These are phyloP conservation scores for Mimosa pudica DNA, from an alignment of 306 rosid genomes.

Conservation along the genomic window DNA sequence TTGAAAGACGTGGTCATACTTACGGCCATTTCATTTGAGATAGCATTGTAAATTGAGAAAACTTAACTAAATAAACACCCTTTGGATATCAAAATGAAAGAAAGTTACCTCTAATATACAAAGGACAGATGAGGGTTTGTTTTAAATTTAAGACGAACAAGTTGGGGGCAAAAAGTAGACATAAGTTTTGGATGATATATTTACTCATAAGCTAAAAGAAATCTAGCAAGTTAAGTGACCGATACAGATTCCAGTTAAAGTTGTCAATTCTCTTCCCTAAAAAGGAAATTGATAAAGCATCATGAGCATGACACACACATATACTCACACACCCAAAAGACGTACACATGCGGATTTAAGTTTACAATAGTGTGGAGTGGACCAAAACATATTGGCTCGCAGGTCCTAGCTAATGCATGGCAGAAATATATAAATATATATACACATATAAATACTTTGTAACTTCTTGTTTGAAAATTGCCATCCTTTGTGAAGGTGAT, in stretches of 20 bases:
- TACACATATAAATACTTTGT: conserved; percentile 20
- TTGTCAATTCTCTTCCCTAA: too few species aligned
- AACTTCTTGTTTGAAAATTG: not conserved
- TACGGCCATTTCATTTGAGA: not conserved
- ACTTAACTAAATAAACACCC: too few species aligned
- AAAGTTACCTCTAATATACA: too few species aligned
- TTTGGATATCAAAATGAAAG: too few species aligned
- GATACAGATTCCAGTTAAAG: too few species aligned
- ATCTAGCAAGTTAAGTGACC: too few species aligned
- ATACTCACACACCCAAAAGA: not conserved
- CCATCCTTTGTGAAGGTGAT: conserved; percentile 4
- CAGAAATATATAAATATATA: not conserved
- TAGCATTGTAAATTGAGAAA: not conserved
- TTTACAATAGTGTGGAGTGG: not conserved
- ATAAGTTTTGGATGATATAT: too few species aligned
- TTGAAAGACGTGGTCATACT: not conserved
- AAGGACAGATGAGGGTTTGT: too few species aligned
- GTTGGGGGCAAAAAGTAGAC: too few species aligned
- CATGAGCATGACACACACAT: not conserved
- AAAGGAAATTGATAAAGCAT: too few species aligned
- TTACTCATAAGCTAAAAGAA: too few species aligned
- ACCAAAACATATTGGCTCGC: not conserved
- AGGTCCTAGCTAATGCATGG: not conserved
- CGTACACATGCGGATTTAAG: not conserved
- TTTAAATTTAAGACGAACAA: too few species aligned